These are phyloP conservation scores for Striga asiatica DNA, from an alignment of 257 asterid species.

Conservation along the genomic window DNA sequence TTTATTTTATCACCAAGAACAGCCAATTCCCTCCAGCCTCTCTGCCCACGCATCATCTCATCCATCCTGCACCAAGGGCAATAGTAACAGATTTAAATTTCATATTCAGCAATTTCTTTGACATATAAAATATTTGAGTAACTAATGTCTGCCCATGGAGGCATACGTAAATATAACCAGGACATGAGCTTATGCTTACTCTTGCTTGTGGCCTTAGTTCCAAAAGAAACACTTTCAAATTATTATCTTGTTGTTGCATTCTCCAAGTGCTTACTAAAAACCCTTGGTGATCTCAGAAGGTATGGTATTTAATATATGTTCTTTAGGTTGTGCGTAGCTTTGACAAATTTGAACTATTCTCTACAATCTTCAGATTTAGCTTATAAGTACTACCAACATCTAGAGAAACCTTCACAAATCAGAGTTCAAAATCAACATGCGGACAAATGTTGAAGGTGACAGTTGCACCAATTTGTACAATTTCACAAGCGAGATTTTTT, in stretches of 20 bases:
- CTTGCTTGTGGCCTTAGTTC: background rate
- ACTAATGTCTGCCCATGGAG: slow-evolving; percentile 3
- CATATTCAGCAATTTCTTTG: slow-evolving; percentile 1
- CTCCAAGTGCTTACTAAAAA: background rate
- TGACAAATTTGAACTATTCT: background rate
- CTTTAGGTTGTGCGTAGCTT: background rate
- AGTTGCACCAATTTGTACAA: background rate
- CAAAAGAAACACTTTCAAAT: background rate
- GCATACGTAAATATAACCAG: background rate
- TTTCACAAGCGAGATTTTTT: background rate
- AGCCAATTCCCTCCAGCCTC: slow-evolving; percentile 98
- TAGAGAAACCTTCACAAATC: no score
- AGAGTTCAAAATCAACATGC: background rate
- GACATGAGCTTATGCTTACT: background rate
- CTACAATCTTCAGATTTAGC: background rate
- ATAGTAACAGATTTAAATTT: background rate
- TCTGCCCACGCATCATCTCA: slow-evolving; percentile 99
- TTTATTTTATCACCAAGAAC: slow-evolving; percentile 80
- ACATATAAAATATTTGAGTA: background rate
- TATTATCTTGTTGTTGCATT: background rate
- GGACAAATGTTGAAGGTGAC: background rate
- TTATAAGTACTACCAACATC: no score
- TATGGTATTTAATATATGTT: background rate
- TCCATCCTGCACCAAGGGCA: slow-evolving; percentile 68
- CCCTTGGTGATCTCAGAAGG: background rate